Evolutionary conservation across 192 early-diverging fungal species (phyloP), one percentile per base, ranked within the genome.

Genomic region (Powellomyces hirtus): DNA sequence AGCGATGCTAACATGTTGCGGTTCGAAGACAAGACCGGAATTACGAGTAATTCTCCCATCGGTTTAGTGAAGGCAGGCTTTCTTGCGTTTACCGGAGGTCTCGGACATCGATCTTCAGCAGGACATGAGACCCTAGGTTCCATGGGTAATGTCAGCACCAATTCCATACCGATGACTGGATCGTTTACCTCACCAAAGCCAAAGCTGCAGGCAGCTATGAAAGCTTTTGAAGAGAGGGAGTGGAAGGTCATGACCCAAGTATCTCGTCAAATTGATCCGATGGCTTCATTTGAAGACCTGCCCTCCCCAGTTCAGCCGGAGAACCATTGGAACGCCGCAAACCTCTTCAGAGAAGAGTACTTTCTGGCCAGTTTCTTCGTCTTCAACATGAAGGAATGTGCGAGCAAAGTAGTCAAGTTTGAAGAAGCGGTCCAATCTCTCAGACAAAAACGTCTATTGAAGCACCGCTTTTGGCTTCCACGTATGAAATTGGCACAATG

Each of bases 331-430:
- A 69, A 69, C 35, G 67, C 67, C 0, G 56, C 67, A 5, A 69
- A 63, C 35, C n/a, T 71, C 26, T 63, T 71, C 30, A 59, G 68
- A 10, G 71, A 72, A 59, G 71, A 72, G 36, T 72, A 67, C 40
- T 53, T 66, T 33, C 22, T 72, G 35, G 62, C 63, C 24, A 38
- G 38, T 46, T 72, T 72, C 35, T 72, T 72, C 46, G 46, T 67
- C 14, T 72, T 72, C 45, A 66, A 65, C 36, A 22, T 72, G 44
- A 42, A 52, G 29, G 64, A 72, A 40, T 52, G 35, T 20, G 64
- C 64, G 26, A 22, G 16, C 10, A 67, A 72, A 58, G 20, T 66
- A 4, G n/a, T 38, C 14, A 66, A 50, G 36, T 61, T 72, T 59
- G 64, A 40, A n/a, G 64, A 65, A 31, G 68, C 49, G 11, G 68